A percentile compares a stretch with the other conserved stretches of the same genome.
phyloP scores from a whole-genome alignment of 2,329 filamentous ascomycete species.

The Xenosphaeropsis pyriputrescens region DNA sequence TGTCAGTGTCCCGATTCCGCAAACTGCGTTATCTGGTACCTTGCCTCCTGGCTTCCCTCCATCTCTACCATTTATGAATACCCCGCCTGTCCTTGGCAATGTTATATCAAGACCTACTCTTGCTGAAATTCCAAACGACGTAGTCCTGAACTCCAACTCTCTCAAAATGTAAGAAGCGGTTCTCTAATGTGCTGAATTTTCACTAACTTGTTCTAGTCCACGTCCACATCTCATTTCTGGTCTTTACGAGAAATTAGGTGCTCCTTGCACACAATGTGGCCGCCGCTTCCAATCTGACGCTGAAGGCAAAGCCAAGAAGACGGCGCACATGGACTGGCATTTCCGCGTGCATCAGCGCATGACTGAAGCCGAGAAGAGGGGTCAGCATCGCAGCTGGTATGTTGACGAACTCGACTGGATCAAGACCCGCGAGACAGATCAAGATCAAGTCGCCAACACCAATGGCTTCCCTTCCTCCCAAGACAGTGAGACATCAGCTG shows the following conservation, averaged over 20 bases:
- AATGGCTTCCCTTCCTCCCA: slow-evolving; percentile 19
- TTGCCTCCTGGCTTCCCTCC: slow-evolving; percentile 22
- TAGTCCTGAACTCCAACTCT: slow-evolving; percentile 49
- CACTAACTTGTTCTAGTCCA: slow-evolving; percentile 31
- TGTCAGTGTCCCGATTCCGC: slow-evolving; percentile 21
- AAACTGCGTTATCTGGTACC: slow-evolving; percentile 19
- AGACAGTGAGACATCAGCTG: slow-evolving; percentile 21
- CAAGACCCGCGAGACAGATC: slow-evolving; percentile 65
- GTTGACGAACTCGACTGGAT: slow-evolving; percentile 91
- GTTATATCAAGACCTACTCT: slow-evolving; percentile 9
- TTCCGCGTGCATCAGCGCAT: slow-evolving; percentile 87
- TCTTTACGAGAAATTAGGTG: slow-evolving; percentile 70
- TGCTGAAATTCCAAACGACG: slow-evolving; percentile 24
- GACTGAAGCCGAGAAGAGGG: slow-evolving; percentile 70
- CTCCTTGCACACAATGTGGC: slow-evolving; percentile 84
- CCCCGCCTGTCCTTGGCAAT: slow-evolving; percentile 6
- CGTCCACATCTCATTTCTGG: slow-evolving; percentile 59
- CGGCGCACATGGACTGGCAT: slow-evolving; percentile 93
- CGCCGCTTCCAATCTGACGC: slow-evolving; percentile 68
- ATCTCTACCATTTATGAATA: slow-evolving; percentile 9
- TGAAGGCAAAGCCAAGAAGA: slow-evolving; percentile 73
- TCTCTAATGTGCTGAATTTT: neutral
- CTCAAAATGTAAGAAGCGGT: slow-evolving; percentile 53
- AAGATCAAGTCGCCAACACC: slow-evolving; percentile 33
- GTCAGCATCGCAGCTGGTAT: slow-evolving; percentile 89